Base-by-base conservation (phyloP, 2,329 filamentous ascomycete genomes). In the Arthrobotrys musiformis region DNA sequence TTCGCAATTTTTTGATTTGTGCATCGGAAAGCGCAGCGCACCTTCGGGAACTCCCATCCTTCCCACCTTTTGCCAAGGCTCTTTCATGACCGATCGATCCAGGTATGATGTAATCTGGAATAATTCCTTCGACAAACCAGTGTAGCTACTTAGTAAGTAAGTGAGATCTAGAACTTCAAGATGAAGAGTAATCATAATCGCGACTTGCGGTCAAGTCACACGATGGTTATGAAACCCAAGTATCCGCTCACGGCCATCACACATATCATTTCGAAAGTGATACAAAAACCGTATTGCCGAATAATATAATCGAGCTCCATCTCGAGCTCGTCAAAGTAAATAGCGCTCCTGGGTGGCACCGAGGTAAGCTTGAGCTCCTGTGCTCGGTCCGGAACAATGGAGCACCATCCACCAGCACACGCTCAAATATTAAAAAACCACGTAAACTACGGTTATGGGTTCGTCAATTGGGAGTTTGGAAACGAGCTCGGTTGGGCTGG, bases 401-500 rank as follows among this genome's bases (percentile, higher is more conserved):
- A 56, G 50, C 50, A 54, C 48, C 15, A 1, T 2, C n/a, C n/a
- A n/a, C n/a, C n/a, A n/a, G n/a, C n/a, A n/a, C n/a, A n/a, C n/a
- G n/a, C n/a, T n/a, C n/a, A n/a, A n/a, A n/a, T n/a, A n/a, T n/a
- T n/a, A n/a, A n/a, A n/a, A n/a, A 3, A 15, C 22, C 46, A 46
- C 19, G 17, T 48, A 24, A 24, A 42, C 37, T 4, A 52, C 46
- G 7, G 46, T 6, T 54, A 54, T 58, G 52, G n/a, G n/a, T n/a
- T n/a, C n/a, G n/a, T n/a, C n/a, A n/a, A n/a, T 52, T 56, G 4
- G 28, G 54, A 58, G 30, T 58, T 26, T 58, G 54, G 54, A 58
- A 58, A 58, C 54, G 54, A 58, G 54, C 54, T 64, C 40, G 60
- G 60, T 37, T 46, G 37, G 11, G 42, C 9, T n/a, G n/a, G n/a